A percentile compares a stretch with the other conserved stretches of the same genome.
phyloP scores from a whole-genome alignment of 805 yeast species.

The Yamadazyma sp. region DNA sequence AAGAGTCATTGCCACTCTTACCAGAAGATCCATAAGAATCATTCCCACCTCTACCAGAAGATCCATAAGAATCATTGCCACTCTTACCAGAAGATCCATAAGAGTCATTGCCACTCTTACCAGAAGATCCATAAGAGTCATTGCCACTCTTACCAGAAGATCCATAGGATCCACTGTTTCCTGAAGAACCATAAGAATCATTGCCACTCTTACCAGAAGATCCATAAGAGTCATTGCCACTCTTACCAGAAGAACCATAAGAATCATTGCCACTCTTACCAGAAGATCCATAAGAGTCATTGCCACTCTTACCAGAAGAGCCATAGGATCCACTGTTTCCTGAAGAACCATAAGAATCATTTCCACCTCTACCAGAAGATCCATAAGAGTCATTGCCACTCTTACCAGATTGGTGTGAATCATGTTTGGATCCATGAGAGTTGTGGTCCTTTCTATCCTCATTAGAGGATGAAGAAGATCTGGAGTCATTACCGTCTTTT shows the following conservation, averaged over 20 bases:
- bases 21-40: conserved; percentile 24
- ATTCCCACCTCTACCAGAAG: conserved; percentile 15
- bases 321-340: conserved; percentile 11
- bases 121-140: conserved; percentile 19
- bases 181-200: conserved; percentile 21
- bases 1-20: conserved; percentile 14
- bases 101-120: conserved; percentile 15
- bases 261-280: conserved; percentile 17
- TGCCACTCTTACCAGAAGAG: conserved; percentile 14
- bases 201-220: conserved; percentile 17
- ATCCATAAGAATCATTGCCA: conserved; percentile 25
- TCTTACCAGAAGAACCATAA: conserved; percentile 21
- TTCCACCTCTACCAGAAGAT: conserved; percentile 14
- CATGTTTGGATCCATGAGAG: conserved; percentile 1
- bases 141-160: conserved; percentile 14
- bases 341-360: conserved; percentile 18
- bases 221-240: conserved; percentile 16
- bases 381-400: conserved; percentile 4
- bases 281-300: conserved; percentile 25
- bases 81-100: conserved; percentile 6
- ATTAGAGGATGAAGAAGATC: conserved; percentile 6
- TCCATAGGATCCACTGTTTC: conserved; percentile 16
- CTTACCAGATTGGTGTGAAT: conserved; percentile 1
- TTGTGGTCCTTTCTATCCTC: conserved; percentile 5
- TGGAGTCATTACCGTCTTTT: conserved; percentile 7